Base-by-base conservation (phyloP, 1,284 basidiomycete genomes). In the Rhizoctonia solani region DNA sequence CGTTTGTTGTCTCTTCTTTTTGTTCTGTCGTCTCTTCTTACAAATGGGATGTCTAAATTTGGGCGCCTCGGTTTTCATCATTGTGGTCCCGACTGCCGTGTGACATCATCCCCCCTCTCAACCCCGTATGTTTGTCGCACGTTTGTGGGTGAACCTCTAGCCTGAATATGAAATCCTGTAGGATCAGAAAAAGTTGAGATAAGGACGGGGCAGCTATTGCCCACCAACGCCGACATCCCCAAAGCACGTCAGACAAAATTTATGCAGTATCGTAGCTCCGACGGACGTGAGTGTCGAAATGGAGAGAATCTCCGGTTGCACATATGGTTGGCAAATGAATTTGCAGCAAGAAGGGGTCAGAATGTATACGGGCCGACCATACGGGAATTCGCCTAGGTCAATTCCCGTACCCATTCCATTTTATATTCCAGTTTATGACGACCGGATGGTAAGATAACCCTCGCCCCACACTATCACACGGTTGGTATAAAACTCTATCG, bases 221-320 rank as follows among this genome's bases (percentile, higher is more conserved):
- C 13, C n/a, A 19, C 9, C 44, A 21, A 46, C 29, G 23, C 49
- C 23, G 49, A 30, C 13, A 30, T 52, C 49, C 25, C 49, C 49
- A 27, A 8, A 52, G 25, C 16, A 52, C n/a, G 29, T 29, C 19
- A 23, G 44, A 47, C 44, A 52, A 52, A 52, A 52, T 52, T n/a
- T n/a, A n/a, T 11, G 44, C 19, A n/a, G 14, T 30, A 52, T 29
- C 49, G 34, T 13, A n/a, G 37, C 23, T 30, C 19, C 27, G 21
- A 50, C 61, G 61, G 61, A 65, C 61, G 61, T 65, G 61, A 52
- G 61, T 52, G 61, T 63, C 34, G 34, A 65, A 65, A 42, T 27
- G 61, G 61, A 37, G 49, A 53, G 49, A 65, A 65, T 41, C 47
- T 54, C 61, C 61, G 59, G 32, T 52, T 19, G 29, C 21, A 52